A percentile compares a stretch with the other conserved stretches of the same genome.
Conservation (phyloP, 352 stramenopile genomes). For the Phytophthora crassamura region DNA sequence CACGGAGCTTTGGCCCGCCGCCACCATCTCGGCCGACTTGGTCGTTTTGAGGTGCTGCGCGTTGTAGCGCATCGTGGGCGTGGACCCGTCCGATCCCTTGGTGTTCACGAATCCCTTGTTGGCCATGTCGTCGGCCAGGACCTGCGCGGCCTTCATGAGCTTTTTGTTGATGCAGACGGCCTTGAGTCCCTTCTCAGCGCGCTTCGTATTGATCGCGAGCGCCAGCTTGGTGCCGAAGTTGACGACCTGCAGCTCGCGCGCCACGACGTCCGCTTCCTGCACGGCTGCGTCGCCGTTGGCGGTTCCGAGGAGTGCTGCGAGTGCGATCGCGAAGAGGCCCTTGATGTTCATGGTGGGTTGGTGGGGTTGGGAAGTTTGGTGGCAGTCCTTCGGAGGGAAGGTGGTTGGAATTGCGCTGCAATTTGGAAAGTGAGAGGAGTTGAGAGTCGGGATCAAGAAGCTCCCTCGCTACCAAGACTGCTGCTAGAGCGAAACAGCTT, state of each 20-base stretch:
- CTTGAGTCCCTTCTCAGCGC: constrained; percentile 36
- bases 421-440: constrained; percentile 24
- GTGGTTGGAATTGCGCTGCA: constrained; percentile 14
- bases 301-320: constrained; percentile 14
- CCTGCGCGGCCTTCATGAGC: constrained; percentile 33
- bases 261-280: constrained; percentile 4
- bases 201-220: constrained; percentile 39
- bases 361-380: no score
- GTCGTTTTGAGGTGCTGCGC: constrained; percentile 24
- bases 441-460: not conserved
- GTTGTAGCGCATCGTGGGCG: constrained; percentile 28
- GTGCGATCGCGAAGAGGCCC: constrained; percentile 15
- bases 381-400: constrained; percentile 2
- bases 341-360: constrained; percentile 26
- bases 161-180: constrained; percentile 49
- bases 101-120: constrained; percentile 31
- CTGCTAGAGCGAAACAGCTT: not conserved
- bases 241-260: constrained; percentile 33
- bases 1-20: constrained; percentile 38
- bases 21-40: constrained; percentile 42
- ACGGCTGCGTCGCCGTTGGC: constrained; percentile 8
- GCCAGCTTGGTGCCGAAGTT: constrained; percentile 46
- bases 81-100: constrained; percentile 39
- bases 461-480: no score
- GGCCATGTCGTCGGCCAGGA: constrained; percentile 31